Evolutionary conservation across 306 rosid genomes (phyloP), one percentile per base, ranked within the genome.

Genomic region (Dicorynia guianensis): DNA sequence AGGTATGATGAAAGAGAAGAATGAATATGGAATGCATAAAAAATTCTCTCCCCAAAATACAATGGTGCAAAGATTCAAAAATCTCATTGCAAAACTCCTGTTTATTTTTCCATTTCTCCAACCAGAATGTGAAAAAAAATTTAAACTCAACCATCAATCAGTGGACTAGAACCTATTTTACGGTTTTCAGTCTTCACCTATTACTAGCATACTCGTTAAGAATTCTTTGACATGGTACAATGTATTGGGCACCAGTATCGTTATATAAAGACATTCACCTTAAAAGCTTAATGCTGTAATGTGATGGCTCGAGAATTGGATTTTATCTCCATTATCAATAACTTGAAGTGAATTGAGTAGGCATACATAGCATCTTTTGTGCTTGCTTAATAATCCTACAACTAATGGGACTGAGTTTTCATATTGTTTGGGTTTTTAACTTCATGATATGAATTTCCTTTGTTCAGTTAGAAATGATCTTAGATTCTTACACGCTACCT

Each of bases 391-490:
- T 34, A 8, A 67, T 34, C 15, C 46, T 33, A 34, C 60, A n/a
- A 14, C 47, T 67, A 75, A 55, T 40, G 14, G 47, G 43, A 39
- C 11, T 1, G 8, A 20, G 63, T 52, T 75, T 71, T 43, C 67
- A 44, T 25, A 25, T 25, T 25, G 30, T 1, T 25, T 1, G 30
- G 1, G 63, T 52, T 75, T 71, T 43, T 57, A 44, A 57, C 76
- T 33, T 15, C 33, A n/a, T 40, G 30, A 57, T 58, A 69, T 69
- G 19, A 11, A 18, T 7, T 39, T 68, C 39, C 15, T 1, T 36
- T 73, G n/a, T 47, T 53, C 5, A 15, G 30, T 72, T 64, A 25
- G 46, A 78, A 43, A 52, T 19, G 40, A 52, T 53, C 65, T 18
- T 18, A 71, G 18, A 15, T 56, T 63, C 73, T 34, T 72, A 25